Evolutionary conservation across 225 moss, liverwort and hornwort species (phyloP).

Genomic region (Antitrichia curtipendula): DNA sequence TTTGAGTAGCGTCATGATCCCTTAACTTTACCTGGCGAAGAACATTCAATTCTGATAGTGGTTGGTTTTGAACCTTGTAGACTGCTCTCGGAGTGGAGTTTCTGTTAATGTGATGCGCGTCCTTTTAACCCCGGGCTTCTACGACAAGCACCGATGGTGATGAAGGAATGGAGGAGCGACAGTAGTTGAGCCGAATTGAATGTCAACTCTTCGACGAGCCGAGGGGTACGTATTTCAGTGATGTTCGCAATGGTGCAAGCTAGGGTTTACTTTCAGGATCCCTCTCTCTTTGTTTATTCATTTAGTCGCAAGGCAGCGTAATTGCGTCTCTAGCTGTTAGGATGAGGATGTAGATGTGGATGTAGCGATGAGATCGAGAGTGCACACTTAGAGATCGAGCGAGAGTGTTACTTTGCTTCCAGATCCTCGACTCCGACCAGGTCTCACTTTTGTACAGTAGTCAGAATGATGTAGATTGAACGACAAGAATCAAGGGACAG

Average conservation of each 20-base stretch:
- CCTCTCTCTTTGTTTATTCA: not conserved
- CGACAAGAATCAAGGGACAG: not conserved
- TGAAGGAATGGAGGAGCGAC: constrained; percentile 11
- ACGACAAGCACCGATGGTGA: not conserved
- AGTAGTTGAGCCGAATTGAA: constrained; percentile 2
- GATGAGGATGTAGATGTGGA: constrained; percentile 9
- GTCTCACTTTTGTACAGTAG: constrained; percentile 28
- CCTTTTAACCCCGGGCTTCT: not conserved
- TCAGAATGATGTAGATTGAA: constrained; percentile 11
- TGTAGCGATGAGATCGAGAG: constrained; percentile 1
- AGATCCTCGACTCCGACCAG: not conserved
- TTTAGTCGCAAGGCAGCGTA: constrained; percentile 4
- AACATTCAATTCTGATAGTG: not conserved
- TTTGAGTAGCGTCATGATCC: not conserved
- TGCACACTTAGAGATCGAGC: not conserved
- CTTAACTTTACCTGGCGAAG: not conserved
- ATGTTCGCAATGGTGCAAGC: constrained; percentile 5
- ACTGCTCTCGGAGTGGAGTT: not conserved
- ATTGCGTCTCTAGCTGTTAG: not conserved
- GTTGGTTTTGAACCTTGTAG: not conserved
- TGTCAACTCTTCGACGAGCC: constrained; percentile 2
- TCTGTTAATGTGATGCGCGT: not conserved
- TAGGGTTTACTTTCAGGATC: not conserved
- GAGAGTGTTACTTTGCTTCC: not conserved
- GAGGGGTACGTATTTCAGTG: constrained; percentile 9